Base-by-base conservation (phyloP, 305 asterid species). In the Euphrasia arctica region DNA sequence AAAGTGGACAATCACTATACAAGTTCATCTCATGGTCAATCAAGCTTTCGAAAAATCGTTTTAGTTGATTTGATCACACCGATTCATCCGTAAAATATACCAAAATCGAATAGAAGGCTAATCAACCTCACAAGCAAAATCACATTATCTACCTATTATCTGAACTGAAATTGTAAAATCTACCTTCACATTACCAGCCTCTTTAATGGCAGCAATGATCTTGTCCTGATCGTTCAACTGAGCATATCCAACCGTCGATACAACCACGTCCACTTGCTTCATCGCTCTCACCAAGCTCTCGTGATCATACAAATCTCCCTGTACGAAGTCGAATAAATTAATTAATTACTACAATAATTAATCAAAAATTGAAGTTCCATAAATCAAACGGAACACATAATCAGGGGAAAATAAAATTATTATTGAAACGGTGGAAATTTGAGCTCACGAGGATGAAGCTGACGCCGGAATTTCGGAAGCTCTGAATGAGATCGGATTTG, bases 201-300 rank as follows among this genome's bases (percentile, higher is more conserved):
- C 88, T 68, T 74, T 73, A 47, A 83, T 79, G 8, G 89, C 93
- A 29, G 78, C 75, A 5, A 79, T 59, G 39, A 79, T 76, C 68
- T 58, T 79, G 39, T 67, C 70, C 43, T 86, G 94, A 75, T 86
- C 85, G 47, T 70, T 72, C 64, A 75, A 63, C 60, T 70, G 77
- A 14, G 67, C 64, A 12, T 71, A 70, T 3, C 90, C 90, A 9
- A 83, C 72, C 3, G 88, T 14, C 3, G 90, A 83, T 41, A 86
- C 80, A 62, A 86, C 88, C 13, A 83, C 83, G 66, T 86, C 88
- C 62, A 81, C 93, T 58, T 79, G 78, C 75, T 78, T 81, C 9
- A 79, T 77, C 13, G 90, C 82, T 49, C 59, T 69, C 56, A 81
- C 80, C 72, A 85, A 64, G 68, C 77, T 77, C 68, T 72, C 80